These are phyloP conservation scores for Lentinula edodes DNA, from an alignment of 768 basidiomycete species.

Conservation along the genomic window DNA sequence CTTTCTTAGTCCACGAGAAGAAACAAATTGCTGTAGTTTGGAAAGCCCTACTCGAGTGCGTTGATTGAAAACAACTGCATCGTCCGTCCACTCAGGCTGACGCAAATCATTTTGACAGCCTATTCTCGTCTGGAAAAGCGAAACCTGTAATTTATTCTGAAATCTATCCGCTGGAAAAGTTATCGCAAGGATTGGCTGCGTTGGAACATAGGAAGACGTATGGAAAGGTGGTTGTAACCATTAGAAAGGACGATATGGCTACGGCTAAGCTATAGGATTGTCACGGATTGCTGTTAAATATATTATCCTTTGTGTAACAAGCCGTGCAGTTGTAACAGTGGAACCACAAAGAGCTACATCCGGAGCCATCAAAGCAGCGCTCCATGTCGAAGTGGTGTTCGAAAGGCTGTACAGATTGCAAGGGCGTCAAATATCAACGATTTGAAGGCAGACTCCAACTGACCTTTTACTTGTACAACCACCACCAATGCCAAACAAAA, in stretches of 20 bases:
- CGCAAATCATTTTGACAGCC: conserved; percentile 28
- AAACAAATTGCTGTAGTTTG: neutral
- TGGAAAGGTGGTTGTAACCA: conserved; percentile 78
- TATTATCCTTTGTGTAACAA: neutral
- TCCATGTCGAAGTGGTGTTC: no score
- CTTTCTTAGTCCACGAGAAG: neutral
- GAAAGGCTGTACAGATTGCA: neutral
- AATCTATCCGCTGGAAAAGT: conserved; percentile 60
- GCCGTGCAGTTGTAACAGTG: neutral
- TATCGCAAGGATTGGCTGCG: conserved; percentile 66
- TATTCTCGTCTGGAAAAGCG: conserved; percentile 62
- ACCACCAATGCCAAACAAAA: conserved; percentile 27
- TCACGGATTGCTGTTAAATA: neutral
- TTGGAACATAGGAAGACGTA: conserved; percentile 84
- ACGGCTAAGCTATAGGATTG: neutral
- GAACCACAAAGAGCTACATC: no score
- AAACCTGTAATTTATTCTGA: conserved; percentile 68
- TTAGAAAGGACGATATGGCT: conserved; percentile 42
- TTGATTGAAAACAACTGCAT: neutral
- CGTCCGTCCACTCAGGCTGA: neutral
- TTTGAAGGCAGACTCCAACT: neutral
- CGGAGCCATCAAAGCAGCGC: no score
- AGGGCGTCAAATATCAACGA: neutral
- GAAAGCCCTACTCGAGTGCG: conserved; percentile 2
- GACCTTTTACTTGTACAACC: neutral